Evolutionary conservation across 2,329 filamentous ascomycete genomes (phyloP), one percentile per base, ranked within the genome.

Genomic region (Fusarium caatingaense): DNA sequence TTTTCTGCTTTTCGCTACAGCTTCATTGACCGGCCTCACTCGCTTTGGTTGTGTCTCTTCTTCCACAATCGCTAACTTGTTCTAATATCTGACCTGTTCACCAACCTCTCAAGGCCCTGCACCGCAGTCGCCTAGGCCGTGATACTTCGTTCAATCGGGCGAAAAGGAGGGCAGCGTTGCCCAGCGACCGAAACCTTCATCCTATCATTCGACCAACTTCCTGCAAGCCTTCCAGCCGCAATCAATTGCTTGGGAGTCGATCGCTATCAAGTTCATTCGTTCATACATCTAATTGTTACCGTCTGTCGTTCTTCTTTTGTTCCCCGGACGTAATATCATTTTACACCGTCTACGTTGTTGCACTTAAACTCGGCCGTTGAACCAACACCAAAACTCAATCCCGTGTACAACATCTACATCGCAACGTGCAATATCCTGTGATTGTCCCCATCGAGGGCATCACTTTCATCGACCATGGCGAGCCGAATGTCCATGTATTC

Each of bases 401-500:
- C 51, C 41, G 41, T 57, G 60, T 53, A 60, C 64, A 67, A 58
- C 66, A 57, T 47, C 50, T 61, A 21, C 40, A 67, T 71, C 64
- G 65, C 60, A 60, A 68, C 63, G 51, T 69, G 30, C 30, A 55
- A 44, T 47, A 53, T 27, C 18, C 63, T 73, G 80, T 83, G 79
- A 78, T 78, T 76, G 81, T 84, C 81, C 83, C 68, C 66, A 55
- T 44, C 56, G 75, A 70, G 78, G 80, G 75, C 78, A 73, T 76
- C 77, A 74, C 78, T 58, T 20, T 71, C 66, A 63, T 57, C 71
- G 60, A 74, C 58, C 77, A 90, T 91, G 88, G 83, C 88, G 72
- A 88, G 86, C 80, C 85, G 88, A 77, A 87, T 89, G 86, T 92
- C 90, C 72, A 89, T 91, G 85, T 92, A 90, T 77, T 92, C 89